Base-by-base conservation (phyloP, 345 rosid genomes). In the Brassica nigra region DNA sequence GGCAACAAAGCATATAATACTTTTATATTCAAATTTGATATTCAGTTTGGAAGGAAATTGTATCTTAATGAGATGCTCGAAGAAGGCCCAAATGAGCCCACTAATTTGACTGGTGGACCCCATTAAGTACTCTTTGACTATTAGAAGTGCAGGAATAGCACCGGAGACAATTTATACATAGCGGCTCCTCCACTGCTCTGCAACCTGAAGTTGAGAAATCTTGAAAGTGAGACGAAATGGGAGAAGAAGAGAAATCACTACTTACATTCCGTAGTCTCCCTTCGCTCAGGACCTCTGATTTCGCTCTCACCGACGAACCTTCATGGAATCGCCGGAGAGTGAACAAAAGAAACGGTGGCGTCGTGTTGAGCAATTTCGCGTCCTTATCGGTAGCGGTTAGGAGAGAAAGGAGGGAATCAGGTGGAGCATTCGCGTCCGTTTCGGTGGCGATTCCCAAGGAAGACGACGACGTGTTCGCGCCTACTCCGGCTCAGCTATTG, bases 401-500 rank as follows among this genome's bases (percentile, higher is more conserved):
- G 59, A 49, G 70, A 62, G 68, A 73, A 52, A 71, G 71, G 10
- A 74, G 3, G 52, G 79, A 63, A 62, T 68, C 63, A 15, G 16
- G 54, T 23, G 79, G 73, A 42, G 83, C 76, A 9, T 92, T 92
- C 73, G 91, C 94, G 2, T 85, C 89, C 29, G 82, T 90, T 30
- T 84, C 98, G 37, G 64, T 88, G 84, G 79, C 54, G 73, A 15
- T 86, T 76, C 11, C 76, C 18, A 66, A 73, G 76, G 82, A 74
- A 27, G 82, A 78, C n/a, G 76, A 68, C 15, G 92, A 83, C 5
- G 27, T 23, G 1, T 85, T 84, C 84, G 90, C 87, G 14, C 98
- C 98, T 58, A 82, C 78, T 76, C 12, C 86, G n/a, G 86, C 87
- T 62, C 98, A 90, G 90, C 89, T 91, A 12, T 54, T 85, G 82